Conservation (phyloP, 257 asterid genomes). For the Solanum tacnaense region DNA sequence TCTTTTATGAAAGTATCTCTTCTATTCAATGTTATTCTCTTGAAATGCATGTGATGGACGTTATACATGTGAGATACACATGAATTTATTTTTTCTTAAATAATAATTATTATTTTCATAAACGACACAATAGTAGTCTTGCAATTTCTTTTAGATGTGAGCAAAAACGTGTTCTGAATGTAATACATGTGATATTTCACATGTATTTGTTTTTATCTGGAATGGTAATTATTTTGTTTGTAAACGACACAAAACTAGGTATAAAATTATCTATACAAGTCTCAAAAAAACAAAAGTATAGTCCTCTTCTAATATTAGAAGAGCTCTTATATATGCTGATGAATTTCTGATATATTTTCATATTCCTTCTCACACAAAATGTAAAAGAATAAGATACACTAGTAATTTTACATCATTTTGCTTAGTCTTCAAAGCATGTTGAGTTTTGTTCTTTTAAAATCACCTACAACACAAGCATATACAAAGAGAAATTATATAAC, state of each 20-base stretch:
- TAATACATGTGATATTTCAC: background rate
- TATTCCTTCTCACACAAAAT: background rate
- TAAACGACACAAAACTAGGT: background rate
- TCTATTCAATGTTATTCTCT: background rate
- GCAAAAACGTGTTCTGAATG: background rate
- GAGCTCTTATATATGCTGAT: background rate
- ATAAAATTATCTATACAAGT: too few species aligned
- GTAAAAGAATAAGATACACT: too few species aligned
- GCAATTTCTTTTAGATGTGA: background rate
- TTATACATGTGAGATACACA: background rate
- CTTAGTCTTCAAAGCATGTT: too few species aligned
- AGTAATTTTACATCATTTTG: too few species aligned
- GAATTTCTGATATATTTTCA: background rate
- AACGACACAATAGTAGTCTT: background rate
- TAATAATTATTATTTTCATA: background rate
- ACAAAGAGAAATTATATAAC: too few species aligned
- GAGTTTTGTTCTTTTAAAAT: too few species aligned
- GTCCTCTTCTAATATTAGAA: background rate
- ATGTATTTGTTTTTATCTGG: background rate
- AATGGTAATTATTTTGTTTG: too few species aligned
- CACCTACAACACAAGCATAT: too few species aligned
- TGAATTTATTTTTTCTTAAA: too few species aligned
- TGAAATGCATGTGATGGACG: background rate
- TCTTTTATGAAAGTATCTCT: background rate
- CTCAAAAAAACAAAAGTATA: background rate